Evolutionary conservation across 176 grass and related monocot species (phyloP), one percentile per base, ranked within the genome.

Genomic region (Paspalum notatum): DNA sequence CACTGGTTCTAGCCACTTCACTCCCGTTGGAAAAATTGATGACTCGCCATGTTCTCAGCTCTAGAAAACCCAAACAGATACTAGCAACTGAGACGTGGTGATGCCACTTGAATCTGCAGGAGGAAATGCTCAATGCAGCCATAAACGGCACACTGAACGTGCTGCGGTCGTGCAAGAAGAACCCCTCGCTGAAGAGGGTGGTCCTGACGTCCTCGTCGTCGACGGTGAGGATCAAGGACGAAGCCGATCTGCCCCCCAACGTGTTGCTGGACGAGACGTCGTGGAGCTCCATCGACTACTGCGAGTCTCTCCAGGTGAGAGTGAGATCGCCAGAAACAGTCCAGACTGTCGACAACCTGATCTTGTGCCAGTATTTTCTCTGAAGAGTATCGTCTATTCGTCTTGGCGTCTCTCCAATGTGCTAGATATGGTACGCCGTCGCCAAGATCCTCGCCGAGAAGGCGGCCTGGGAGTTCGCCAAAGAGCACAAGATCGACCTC

Each of bases 141-240:
- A 82, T 94, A 74, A 85, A 67, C 3, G 91, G 94, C 50, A 97
- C 91, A n/a, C 66, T 97, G 22, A 97, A 97, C 62, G 87, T 97
- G 62, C 85, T 94, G 59, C 53, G 76, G 22, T 84, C 91, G 50
- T 94, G 91, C 89, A 94, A 88, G 80, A 97, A 92, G 89, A 94
- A 97, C 10, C 89, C 89, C 1, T 55, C 27, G 15, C 87, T 97
- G 27, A 88, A 50, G 55, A 87, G 83, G 79, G 85, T 97, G 58
- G 89, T 97, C 41, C 87, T 97, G 27, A 97, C 91, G 5, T 97
- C 94, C 0, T 97, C 94, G 2, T 97, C 94, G 0, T 94, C 94
- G 18, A 86, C 89, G 17, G 81, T 92, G 71, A 89, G 94, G 76
- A 66, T 91, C 65, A 91, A 78, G 56, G 85, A 90, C 16, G 89